These are phyloP conservation scores for Gamarada debralockiae DNA, from an alignment of 495 filamentous ascomycete species.

Conservation along the genomic window DNA sequence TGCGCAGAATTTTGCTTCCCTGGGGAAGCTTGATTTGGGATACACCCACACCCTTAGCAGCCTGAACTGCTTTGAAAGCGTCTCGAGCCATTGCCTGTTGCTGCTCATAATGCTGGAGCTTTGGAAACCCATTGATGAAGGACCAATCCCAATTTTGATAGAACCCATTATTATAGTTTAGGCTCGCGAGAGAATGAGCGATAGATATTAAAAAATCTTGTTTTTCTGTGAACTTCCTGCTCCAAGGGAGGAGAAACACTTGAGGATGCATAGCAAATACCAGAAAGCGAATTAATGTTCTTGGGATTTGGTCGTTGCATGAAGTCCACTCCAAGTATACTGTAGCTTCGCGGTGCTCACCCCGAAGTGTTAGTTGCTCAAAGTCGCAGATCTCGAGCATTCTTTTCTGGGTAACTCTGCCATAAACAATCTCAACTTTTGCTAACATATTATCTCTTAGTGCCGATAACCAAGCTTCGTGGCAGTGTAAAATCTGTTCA, in stretches of 20 bases:
- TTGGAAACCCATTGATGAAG: neutral
- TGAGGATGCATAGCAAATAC: neutral
- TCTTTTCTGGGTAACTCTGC: neutral
- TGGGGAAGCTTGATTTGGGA: no score
- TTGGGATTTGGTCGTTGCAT: neutral
- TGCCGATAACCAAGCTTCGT: neutral
- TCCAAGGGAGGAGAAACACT: neutral
- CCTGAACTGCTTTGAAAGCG: neutral
- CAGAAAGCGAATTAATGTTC: neutral
- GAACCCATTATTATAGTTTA: neutral
- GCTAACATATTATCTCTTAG: neutral
- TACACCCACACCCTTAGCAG: no score
- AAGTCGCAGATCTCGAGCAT: neutral
- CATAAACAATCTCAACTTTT: neutral
- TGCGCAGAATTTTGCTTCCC: no score
- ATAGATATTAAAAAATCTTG: neutral
- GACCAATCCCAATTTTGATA: neutral
- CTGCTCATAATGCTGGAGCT: neutral
- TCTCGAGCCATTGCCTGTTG: neutral
- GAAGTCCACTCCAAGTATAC: neutral
- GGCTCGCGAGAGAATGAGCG: neutral
- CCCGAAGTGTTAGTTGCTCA: neutral
- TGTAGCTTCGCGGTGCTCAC: neutral
- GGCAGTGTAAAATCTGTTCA: neutral
- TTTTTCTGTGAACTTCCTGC: neutral